phyloP scores from a whole-genome alignment of 805 yeast species.

The Nadsonia fulvescens region DNA sequence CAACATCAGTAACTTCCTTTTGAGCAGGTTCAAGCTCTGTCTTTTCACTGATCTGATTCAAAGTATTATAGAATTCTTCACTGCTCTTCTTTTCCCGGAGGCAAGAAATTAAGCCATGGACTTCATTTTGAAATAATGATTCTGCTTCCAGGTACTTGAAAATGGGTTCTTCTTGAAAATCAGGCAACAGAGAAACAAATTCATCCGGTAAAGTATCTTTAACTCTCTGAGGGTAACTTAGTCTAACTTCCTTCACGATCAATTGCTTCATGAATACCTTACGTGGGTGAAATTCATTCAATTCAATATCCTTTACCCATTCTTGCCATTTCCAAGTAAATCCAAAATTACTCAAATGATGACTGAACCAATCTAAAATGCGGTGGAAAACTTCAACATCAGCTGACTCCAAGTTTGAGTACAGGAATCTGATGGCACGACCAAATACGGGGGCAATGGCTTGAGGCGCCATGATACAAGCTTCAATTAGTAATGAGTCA shows the following conservation, averaged over 20 bases:
- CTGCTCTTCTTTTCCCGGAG: conserved; percentile 15
- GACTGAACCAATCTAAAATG: conserved; percentile 78
- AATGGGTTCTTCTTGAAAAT: conserved; percentile 19
- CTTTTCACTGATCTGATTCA: conserved; percentile 5
- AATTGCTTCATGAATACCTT: conserved; percentile 57
- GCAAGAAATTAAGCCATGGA: conserved; percentile 21
- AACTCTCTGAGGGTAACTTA: conserved; percentile 59
- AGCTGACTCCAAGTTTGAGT: conserved; percentile 41
- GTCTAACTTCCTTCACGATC: conserved; percentile 65
- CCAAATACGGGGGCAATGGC: conserved; percentile 92
- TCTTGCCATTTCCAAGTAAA: conserved; percentile 98
- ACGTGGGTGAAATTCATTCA: conserved; percentile 47
- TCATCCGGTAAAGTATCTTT: conserved; percentile 51
- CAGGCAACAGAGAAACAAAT: conserved; percentile 29
- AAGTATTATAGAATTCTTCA: conserved; percentile 9
- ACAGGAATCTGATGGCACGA: conserved; percentile 72
- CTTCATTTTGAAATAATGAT: conserved; percentile 21
- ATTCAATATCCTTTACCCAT: conserved; percentile 40
- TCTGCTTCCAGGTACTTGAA: conserved; percentile 23
- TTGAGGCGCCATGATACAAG: conserved; percentile 64
- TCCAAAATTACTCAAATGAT: conserved; percentile 82
- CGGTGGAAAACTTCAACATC: conserved; percentile 63
- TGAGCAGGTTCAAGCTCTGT: conserved; percentile 18
- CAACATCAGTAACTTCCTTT: conserved; percentile 35
- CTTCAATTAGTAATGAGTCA: conserved; percentile 68